These are phyloP conservation scores for Candida verbasci DNA, from an alignment of 805 yeast species.

Conservation along the genomic window DNA sequence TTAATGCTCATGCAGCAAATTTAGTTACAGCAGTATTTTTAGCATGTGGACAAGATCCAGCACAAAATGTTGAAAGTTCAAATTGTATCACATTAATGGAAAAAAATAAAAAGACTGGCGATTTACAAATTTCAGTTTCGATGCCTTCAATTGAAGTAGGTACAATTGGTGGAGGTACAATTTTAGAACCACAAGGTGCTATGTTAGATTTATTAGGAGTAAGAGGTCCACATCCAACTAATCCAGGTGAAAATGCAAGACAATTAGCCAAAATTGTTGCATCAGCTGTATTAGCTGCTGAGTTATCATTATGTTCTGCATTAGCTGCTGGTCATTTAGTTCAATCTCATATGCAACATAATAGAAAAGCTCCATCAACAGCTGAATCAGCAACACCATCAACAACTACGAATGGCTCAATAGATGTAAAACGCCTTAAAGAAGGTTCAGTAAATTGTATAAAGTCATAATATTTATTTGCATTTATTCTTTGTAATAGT, in stretches of 20 bases:
- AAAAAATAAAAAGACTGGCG: conserved; percentile 59
- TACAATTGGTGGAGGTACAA: conserved; percentile 98
- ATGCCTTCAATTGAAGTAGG: conserved; percentile 99
- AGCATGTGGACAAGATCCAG: conserved; percentile 99
- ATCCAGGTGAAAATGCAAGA: conserved; percentile 92
- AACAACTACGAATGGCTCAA: conserved; percentile 3
- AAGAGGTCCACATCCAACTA: conserved; percentile 89
- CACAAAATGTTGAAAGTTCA: conserved; percentile 96
- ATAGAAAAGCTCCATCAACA: conserved; percentile 61
- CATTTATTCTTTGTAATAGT: too few species aligned
- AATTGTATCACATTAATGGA: conserved; percentile 93
- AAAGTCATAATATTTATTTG: conserved; percentile 48
- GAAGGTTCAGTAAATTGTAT: conserved; percentile 78
- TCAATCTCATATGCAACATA: conserved; percentile 94
- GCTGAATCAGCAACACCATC: conserved; percentile 23
- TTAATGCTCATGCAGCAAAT: conserved; percentile 97
- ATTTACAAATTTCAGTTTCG: conserved; percentile 88
- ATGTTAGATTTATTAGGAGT: conserved; percentile 94
- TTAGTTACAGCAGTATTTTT: conserved; percentile 88
- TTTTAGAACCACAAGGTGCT: conserved; percentile 93
- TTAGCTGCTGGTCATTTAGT: conserved; percentile 98
- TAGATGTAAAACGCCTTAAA: conserved; percentile 44
- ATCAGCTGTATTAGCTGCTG: conserved; percentile 93
- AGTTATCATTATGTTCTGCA: conserved; percentile 89
- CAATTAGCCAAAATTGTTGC: conserved; percentile 92